phyloP scores from a whole-genome alignment of 768 basidiomycete genomes.

The Boletus edulis region DNA sequence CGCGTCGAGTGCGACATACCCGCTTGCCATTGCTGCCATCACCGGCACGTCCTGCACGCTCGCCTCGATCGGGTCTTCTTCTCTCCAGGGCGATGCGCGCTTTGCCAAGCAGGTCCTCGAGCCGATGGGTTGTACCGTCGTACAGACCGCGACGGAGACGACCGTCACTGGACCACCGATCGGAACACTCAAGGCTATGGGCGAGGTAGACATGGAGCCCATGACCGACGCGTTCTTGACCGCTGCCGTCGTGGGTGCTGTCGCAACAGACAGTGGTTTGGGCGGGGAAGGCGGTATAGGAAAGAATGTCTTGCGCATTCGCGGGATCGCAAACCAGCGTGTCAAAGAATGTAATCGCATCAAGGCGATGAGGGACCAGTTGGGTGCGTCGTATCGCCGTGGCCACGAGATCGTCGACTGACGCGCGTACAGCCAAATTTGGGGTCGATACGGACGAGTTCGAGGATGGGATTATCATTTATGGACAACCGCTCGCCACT shows the following conservation, averaged over 20 bases:
- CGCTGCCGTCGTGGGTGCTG: slow-evolving; percentile 88
- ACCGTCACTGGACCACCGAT: slow-evolving; percentile 91
- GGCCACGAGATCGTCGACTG: not conserved
- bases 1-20: slow-evolving; percentile 94
- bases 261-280: slow-evolving; percentile 57
- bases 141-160: slow-evolving; percentile 84
- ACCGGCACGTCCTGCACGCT: slow-evolving; percentile 97
- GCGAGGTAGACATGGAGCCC: slow-evolving; percentile 92
- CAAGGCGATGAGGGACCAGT: slow-evolving; percentile 92
- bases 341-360: slow-evolving; percentile 99
- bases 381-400: slow-evolving; percentile 54
- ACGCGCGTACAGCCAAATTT: slow-evolving; percentile 70
- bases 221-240: slow-evolving; percentile 99
- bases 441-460: slow-evolving; percentile 90
- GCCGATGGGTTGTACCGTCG: slow-evolving; percentile 91
- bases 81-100: slow-evolving; percentile 95
- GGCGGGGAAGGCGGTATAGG: slow-evolving; percentile 30
- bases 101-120: slow-evolving; percentile 93
- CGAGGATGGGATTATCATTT: slow-evolving; percentile 88
- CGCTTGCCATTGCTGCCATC: slow-evolving; percentile 94
- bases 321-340: slow-evolving; percentile 95
- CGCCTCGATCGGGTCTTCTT: slow-evolving; percentile 83
- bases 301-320: slow-evolving; percentile 67
- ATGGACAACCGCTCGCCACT: slow-evolving; percentile 65
- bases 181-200: slow-evolving; percentile 61